phyloP scores from a whole-genome alignment of 2,329 filamentous ascomycete species.

The Berkeleyomyces basicola region DNA sequence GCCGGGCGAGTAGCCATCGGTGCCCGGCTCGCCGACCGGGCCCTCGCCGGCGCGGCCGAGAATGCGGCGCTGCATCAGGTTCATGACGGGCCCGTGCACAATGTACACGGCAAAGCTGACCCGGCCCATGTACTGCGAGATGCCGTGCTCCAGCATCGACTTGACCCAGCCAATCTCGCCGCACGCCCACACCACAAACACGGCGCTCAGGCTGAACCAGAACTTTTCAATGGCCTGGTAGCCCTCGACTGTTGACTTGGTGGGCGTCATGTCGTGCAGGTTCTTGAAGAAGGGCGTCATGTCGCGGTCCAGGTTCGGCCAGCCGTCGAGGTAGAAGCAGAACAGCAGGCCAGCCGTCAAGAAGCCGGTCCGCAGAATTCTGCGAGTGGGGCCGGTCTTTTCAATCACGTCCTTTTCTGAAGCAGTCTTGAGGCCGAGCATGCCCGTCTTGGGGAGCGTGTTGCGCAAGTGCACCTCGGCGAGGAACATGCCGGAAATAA shows the following conservation, averaged over 20 bases:
- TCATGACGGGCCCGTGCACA: slow-evolving; percentile 27
- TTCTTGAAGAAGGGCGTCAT: slow-evolving; percentile 19
- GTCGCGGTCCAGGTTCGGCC: slow-evolving; percentile 12
- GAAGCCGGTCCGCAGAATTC: slow-evolving; percentile 1
- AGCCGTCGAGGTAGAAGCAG: slow-evolving; percentile 20
- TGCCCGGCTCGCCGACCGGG: slow-evolving; percentile 10
- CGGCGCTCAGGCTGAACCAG: slow-evolving; percentile 38
- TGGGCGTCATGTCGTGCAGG: slow-evolving; percentile 35
- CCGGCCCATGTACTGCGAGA: slow-evolving; percentile 41
- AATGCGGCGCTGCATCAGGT: slow-evolving; percentile 8
- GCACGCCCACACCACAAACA: slow-evolving; percentile 34
- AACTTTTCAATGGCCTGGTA: slow-evolving; percentile 30
- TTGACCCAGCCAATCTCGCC: slow-evolving; percentile 31
- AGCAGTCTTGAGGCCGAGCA: slow-evolving; percentile 1
- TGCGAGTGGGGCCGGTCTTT: not conserved
- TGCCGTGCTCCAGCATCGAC: slow-evolving; percentile 30
- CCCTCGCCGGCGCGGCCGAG: slow-evolving; percentile 6
- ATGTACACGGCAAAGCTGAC: slow-evolving; percentile 46
- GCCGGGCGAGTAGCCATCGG: slow-evolving; percentile 4
- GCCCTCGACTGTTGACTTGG: slow-evolving; percentile 31
- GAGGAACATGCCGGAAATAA: slow-evolving; percentile 36
- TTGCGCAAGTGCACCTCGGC: slow-evolving; percentile 37
- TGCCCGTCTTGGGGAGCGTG: not conserved
- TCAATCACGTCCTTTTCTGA: not conserved
- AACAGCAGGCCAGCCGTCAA: slow-evolving; percentile 15